These are phyloP conservation scores for Pseudogymnoascus sp. DNA, from an alignment of 2,329 filamentous ascomycete genomes.

Conservation along the genomic window DNA sequence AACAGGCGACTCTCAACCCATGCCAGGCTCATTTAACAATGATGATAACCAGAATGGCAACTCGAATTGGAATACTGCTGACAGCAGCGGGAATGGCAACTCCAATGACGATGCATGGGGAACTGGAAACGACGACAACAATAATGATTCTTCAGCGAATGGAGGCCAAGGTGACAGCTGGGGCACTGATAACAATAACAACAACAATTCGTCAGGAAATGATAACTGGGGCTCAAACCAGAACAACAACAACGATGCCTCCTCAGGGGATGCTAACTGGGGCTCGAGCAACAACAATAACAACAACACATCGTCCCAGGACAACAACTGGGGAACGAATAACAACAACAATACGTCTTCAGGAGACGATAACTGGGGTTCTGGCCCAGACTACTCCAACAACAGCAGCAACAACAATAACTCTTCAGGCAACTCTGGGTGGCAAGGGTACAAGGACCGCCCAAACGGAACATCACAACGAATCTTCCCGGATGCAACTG, in stretches of 20 bases:
- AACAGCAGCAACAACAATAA: neutral
- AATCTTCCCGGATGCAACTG: constrained; percentile 9
- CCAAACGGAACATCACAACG: constrained; percentile 2
- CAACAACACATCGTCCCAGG: constrained; percentile 4
- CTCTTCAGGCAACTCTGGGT: constrained; percentile 7
- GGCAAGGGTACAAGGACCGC: constrained; percentile 1
- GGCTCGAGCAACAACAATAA: constrained; percentile 8
- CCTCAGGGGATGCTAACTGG: constrained; percentile 6
- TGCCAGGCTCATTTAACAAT: constrained; percentile 10
- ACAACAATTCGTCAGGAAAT: constrained; percentile 4
- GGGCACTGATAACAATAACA: constrained; percentile 13
- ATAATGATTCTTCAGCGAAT: neutral
- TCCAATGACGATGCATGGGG: constrained; percentile 12
- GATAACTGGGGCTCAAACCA: constrained; percentile 11
- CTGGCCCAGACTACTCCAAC: neutral
- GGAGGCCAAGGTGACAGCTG: neutral
- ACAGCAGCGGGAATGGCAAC: constrained; percentile 11
- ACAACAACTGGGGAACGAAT: neutral
- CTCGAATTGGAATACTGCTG: constrained; percentile 2
- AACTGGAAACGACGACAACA: constrained; percentile 6
- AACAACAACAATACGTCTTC: neutral
- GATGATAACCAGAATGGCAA: constrained; percentile 7
- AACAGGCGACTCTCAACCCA: constrained; percentile 8
- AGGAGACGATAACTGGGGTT: constrained; percentile 12
- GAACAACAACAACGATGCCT: constrained; percentile 11